Evolutionary conservation across 768 basidiomycete species (phyloP).

Genomic region (Suillus alpinus): DNA sequence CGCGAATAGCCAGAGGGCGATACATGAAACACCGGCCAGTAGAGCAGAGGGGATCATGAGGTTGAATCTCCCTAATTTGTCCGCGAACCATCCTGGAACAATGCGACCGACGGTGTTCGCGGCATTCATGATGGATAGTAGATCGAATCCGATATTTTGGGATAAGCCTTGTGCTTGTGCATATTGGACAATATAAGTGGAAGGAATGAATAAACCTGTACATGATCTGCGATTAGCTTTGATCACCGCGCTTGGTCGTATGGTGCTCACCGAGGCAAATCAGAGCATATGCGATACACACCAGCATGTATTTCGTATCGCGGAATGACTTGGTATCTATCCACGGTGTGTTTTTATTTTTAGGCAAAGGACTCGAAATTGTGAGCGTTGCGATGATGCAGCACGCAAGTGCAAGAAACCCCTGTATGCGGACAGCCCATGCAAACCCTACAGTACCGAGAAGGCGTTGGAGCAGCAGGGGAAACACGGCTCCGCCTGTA

Average conservation of each 20-base stretch:
- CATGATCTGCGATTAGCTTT: background rate
- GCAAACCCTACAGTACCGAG: constrained; percentile 18
- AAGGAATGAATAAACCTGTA: constrained; percentile 1
- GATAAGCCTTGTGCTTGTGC: background rate
- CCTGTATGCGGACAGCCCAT: constrained; percentile 22
- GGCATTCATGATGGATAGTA: constrained; percentile 4
- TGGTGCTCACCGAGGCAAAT: constrained; percentile 1
- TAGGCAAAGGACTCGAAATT: background rate
- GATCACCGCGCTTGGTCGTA: background rate
- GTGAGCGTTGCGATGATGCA: constrained; percentile 1
- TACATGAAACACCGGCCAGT: background rate
- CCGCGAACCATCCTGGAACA: background rate
- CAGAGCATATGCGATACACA: background rate
- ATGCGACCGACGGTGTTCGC: background rate
- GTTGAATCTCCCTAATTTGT: background rate
- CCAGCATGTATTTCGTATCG: background rate
- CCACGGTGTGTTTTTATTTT: background rate
- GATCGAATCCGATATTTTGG: background rate
- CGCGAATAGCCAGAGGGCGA: background rate
- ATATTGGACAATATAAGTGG: constrained; percentile 4
- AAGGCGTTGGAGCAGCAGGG: constrained; percentile 8
- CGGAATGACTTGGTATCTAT: constrained; percentile 1
- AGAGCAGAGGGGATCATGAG: constrained; percentile 1
- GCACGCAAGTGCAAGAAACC: background rate
- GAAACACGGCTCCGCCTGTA: background rate